These are phyloP conservation scores for Epithemia pelagica DNA, from an alignment of 108 stramenopile genomes.

Conservation along the genomic window DNA sequence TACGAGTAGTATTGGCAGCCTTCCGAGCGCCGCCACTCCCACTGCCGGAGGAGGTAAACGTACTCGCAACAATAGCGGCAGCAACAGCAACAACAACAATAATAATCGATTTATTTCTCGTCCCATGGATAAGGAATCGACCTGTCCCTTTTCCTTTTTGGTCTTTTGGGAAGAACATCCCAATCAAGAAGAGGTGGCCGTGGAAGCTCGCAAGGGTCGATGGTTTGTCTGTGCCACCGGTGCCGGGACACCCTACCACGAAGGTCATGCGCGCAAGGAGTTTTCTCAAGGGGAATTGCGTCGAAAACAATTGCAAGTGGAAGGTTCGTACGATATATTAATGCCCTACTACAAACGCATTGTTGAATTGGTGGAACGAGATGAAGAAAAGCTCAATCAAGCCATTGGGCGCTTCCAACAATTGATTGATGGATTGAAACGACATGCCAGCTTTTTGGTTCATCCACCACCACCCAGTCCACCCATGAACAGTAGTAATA, in stretches of 20 bases:
- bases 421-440: not conserved
- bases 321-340: not conserved
- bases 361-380: not conserved
- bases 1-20: not conserved
- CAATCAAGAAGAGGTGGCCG: not conserved
- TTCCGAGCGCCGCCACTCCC: not conserved
- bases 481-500: too few relatives aligned
- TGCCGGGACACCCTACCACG: not conserved
- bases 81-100: not conserved
- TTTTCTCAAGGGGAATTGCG: not conserved
- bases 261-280: not conserved
- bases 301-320: not conserved
- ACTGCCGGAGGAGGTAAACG: too few relatives aligned
- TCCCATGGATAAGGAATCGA: not conserved
- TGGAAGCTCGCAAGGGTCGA: not conserved
- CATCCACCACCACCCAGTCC: too few relatives aligned
- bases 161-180: not conserved
- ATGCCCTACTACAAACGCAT: not conserved
- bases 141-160: not conserved
- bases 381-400: not conserved
- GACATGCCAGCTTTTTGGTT: too few relatives aligned
- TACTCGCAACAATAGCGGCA: not conserved
- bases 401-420: not conserved
- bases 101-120: not conserved
- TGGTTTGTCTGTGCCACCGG: not conserved